These are phyloP conservation scores for Podaxis pistillaris DNA, from an alignment of 768 basidiomycete species.

Conservation along the genomic window DNA sequence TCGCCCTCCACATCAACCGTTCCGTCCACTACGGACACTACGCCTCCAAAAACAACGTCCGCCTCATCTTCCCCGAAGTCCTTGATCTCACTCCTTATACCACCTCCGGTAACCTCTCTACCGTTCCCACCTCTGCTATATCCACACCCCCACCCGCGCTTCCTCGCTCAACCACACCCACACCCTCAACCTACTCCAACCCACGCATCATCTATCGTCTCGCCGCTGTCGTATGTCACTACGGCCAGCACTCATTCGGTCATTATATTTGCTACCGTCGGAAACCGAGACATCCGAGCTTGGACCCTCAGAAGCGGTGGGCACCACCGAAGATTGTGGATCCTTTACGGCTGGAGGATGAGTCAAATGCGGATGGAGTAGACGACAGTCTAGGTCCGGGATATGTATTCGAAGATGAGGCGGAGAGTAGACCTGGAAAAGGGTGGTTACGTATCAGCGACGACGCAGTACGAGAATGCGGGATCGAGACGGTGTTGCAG, in stretches of 20 bases:
- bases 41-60: conserved; percentile 81
- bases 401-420: conserved; percentile 25
- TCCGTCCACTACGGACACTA: conserved; percentile 78
- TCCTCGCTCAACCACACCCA: conserved; percentile 16
- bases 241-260: conserved; percentile 88
- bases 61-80: conserved; percentile 79
- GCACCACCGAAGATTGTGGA: conserved; percentile 33
- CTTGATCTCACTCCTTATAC: conserved; percentile 89
- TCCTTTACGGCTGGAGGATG: conserved; percentile 25
- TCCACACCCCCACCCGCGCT: conserved; percentile 53
- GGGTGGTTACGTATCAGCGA: conserved; percentile 93
- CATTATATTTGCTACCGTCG: conserved; percentile 93
- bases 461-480: conserved; percentile 73
- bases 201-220: conserved; percentile 82
- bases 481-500: conserved; percentile 68
- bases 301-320: conserved; percentile 36
- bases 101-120: conserved; percentile 76
- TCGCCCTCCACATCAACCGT: conserved; percentile 89
- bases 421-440: conserved; percentile 39
- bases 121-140: conserved; percentile 65
- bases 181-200: conserved; percentile 31
- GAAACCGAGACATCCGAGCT: conserved; percentile 57
- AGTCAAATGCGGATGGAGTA: conserved; percentile 22
- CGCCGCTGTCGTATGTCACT: conserved; percentile 86
- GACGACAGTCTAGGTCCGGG: conserved; percentile 13